These are phyloP conservation scores for Ceratobasidium sp. DNA, from an alignment of 1,284 basidiomycete species.

Conservation along the genomic window DNA sequence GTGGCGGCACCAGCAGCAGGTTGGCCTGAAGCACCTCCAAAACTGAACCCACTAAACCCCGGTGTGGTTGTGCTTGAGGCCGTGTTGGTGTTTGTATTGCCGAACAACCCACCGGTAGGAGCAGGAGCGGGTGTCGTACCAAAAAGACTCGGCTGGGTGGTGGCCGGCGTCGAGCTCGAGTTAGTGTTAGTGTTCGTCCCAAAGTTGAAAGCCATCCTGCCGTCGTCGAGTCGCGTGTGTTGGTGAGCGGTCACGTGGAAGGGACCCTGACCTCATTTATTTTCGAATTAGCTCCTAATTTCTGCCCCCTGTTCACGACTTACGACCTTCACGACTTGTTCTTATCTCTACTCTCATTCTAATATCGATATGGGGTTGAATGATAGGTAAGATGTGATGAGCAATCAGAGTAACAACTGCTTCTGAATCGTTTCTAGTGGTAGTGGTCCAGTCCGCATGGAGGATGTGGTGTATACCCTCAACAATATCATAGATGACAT, in stretches of 20 bases:
- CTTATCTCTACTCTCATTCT: background rate
- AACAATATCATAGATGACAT: conserved; percentile 26
- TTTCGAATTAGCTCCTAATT: background rate
- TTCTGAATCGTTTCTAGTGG: background rate
- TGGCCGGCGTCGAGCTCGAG: conserved; percentile 2
- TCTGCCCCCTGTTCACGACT: background rate
- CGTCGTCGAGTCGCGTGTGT: conserved; percentile 17
- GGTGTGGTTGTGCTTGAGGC: background rate
- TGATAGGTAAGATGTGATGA: background rate
- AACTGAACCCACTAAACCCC: conserved; percentile 5
- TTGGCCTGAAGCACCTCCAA: background rate
- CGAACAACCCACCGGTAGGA: conserved; percentile 25
- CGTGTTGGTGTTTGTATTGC: conserved; percentile 17
- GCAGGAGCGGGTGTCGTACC: conserved; percentile 1
- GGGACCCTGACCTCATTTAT: background rate
- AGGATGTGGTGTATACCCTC: conserved; percentile 24
- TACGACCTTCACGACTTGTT: background rate
- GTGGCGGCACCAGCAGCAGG: conserved; percentile 2
- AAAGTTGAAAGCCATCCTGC: conserved; percentile 34
- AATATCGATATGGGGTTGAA: background rate
- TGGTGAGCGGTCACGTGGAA: conserved; percentile 27
- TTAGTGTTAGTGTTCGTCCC: conserved; percentile 23
- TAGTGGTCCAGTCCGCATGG: background rate
- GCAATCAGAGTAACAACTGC: background rate
- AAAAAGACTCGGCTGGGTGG: conserved; percentile 25